Evolutionary conservation across 306 rosid genomes (phyloP).

Genomic region (Ormosia semicastrata): DNA sequence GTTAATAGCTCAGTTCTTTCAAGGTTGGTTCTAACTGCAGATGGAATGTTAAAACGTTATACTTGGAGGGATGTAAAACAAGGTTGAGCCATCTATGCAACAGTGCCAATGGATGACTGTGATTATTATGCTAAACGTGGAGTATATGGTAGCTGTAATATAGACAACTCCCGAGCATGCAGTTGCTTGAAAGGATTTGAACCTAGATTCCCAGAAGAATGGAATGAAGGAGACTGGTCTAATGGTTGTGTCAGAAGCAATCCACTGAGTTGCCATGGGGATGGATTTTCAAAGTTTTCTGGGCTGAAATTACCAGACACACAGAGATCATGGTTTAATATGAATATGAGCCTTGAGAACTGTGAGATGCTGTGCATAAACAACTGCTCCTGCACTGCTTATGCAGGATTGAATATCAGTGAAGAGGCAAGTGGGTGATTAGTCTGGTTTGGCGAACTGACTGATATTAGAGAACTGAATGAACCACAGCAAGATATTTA

Average conservation of each 20-base stretch:
- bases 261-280: conserved; percentile 24
- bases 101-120: conserved; percentile 13
- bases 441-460: too few relatives aligned
- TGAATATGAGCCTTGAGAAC: too few relatives aligned
- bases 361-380: too few relatives aligned
- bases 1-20: background rate
- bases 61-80: background rate
- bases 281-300: conserved; percentile 17
- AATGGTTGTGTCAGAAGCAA: conserved; percentile 29
- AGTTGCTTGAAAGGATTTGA: conserved; percentile 29
- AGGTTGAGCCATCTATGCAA: conserved; percentile 11
- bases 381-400: too few relatives aligned
- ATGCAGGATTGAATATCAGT: too few relatives aligned
- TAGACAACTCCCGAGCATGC: too few relatives aligned
- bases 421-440: too few relatives aligned
- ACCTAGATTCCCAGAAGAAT: background rate
- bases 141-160: too few relatives aligned
- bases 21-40: background rate
- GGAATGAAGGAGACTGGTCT: background rate
- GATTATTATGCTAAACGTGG: background rate
- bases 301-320: too few relatives aligned
- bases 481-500: too few relatives aligned
- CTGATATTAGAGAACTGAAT: too few relatives aligned
- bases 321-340: too few relatives aligned
- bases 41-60: background rate